Percentiles rank a stretch among this genome's conserved stretches.
phyloP scores from a whole-genome alignment of 208 protist genomes.

The Vickermania spadyakhi region DNA sequence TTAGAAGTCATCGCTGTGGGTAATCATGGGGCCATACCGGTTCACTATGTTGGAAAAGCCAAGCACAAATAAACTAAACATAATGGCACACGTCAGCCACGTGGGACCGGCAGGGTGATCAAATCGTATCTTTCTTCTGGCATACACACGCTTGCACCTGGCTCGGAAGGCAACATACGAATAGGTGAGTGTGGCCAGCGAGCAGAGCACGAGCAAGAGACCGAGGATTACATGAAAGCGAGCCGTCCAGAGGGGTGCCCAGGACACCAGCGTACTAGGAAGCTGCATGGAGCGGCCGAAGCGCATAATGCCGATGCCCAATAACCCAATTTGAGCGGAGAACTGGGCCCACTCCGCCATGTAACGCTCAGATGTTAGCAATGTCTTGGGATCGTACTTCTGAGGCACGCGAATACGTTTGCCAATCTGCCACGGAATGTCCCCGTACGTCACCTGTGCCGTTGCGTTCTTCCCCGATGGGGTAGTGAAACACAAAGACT shows the following conservation, averaged over 20 bases:
- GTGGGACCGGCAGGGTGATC: conserved; percentile 61
- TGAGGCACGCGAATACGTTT: conserved; percentile 85
- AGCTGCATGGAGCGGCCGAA: conserved; percentile 69
- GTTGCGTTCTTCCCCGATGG: conserved; percentile 33
- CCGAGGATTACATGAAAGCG: conserved; percentile 67
- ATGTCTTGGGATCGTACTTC: conserved; percentile 88
- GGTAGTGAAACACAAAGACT: conserved; percentile 58
- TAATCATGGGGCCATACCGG: conserved; percentile 83
- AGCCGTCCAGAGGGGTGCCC: conserved; percentile 44
- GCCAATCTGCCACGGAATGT: conserved; percentile 83
- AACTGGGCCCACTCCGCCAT: conserved; percentile 83
- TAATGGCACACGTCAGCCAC: conserved; percentile 53
- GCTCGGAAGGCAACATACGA: conserved; percentile 69
- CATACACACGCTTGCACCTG: conserved; percentile 69
- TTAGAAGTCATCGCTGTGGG: conserved; percentile 59
- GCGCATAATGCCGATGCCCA: conserved; percentile 60
- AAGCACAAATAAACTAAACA: conserved; percentile 28
- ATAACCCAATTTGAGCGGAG: conserved; percentile 53
- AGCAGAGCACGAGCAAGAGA: conserved; percentile 29
- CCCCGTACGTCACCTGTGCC: conserved; percentile 57
- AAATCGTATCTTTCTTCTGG: conserved; percentile 76
- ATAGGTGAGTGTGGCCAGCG: conserved; percentile 55
- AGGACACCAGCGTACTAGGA: conserved; percentile 26
- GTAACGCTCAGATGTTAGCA: conserved; percentile 83
- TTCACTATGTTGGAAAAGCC: conserved; percentile 40